Evolutionary conservation across 768 basidiomycete genomes (phyloP), one percentile per base, ranked within the genome.

Genomic region (Boletus pseudopeckii): DNA sequence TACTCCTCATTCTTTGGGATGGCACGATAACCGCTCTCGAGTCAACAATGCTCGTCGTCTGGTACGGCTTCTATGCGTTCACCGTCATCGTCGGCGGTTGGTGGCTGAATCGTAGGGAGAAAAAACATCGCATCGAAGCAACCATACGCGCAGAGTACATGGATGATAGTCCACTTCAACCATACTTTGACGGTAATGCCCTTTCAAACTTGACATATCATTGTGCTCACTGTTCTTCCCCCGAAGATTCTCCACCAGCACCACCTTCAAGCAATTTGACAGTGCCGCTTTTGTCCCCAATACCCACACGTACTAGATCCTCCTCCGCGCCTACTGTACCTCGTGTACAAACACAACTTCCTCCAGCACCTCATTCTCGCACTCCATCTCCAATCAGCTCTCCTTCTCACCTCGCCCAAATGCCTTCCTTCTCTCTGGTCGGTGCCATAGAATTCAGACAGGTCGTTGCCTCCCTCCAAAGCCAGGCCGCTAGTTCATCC

Each of bases 361-460:
- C 80, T 9, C 66, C 64, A 32, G 74, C 72, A 18, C 67, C 80
- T 9, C 71, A 73, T 49, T 61, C 66, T 9, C 78, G 75, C 24
- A 75, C 82, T 7, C 75, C 81, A 13, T 81, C 86, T 2, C 80
- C 82, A 7, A 64, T 76, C 7, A 72, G 68, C 24, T 55, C 66
- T 0, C 55, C 77, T 22, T 54, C 74, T 58, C 70, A 71, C 22
- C 69, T 75, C 36, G 68, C 71, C 10, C 80, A 82, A 55, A 80
- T 92, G 71, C 89, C 88, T 3, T 90, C 88, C 0, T 92, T 92
- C 63, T 98, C 96, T 3, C 80, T 99, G 2, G 82, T 98, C 5
- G 92, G 96, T 9, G 97, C 97, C 0, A 81, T 99, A 41, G 97
- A 99, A 70, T 99, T 99, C 72, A 81, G 94, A 17, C 87, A 94